Evolutionary conservation across 805 yeast species (phyloP), one percentile per base, ranked within the genome.

Genomic region (Zygosaccharomyces kombuchaensis): DNA sequence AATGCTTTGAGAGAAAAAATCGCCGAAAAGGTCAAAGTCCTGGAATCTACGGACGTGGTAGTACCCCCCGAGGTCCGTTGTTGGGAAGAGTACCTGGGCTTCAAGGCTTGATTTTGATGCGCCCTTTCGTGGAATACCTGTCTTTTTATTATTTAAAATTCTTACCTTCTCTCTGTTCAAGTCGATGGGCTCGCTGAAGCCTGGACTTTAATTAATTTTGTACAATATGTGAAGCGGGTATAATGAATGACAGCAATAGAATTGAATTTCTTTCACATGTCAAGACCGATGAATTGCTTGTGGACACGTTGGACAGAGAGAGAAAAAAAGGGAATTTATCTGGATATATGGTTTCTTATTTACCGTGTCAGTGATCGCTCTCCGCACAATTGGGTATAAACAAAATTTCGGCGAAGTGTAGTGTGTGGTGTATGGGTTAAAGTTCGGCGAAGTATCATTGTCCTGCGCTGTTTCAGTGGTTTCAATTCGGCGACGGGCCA

Each of bases 61-160:
- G 78, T 91, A 55, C 98, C 99, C 46, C 60, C 70, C 16, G 98
- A 93, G 72, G 98, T 89, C 43, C 76, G 74, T 63, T 80, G 97
- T 70, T 93, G 99, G 99, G 87, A 96, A 71, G 97, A 91, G 67
- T 93, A 85, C 62, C 80, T 93, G 62, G 96, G 95, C 48, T 96
- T 95, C 43, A 90, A 87, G 75, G 44, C 42, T 30, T 30, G 39
- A 39, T 38, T 30, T 25, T 17, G n/a, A 19, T 7, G 32, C 14
- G 32, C 14, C 16, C 12, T 29, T 29, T n/a, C 12, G 32, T 29
- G n/a, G 32, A 29, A n/a, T 29, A 29, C 32, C 29, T 9, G 10
- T 29, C 10, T 29, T n/a, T n/a, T 12, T 29, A 9, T 26, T 12
- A 26, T 26, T 9, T 26, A 19, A 19, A 19, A 26, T 26, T 26